A percentile compares a stretch with the other conserved stretches of the same genome.
Evolutionary conservation across 108 stramenopile species (phyloP).

Genomic region (Cylindrotheca closterium): DNA sequence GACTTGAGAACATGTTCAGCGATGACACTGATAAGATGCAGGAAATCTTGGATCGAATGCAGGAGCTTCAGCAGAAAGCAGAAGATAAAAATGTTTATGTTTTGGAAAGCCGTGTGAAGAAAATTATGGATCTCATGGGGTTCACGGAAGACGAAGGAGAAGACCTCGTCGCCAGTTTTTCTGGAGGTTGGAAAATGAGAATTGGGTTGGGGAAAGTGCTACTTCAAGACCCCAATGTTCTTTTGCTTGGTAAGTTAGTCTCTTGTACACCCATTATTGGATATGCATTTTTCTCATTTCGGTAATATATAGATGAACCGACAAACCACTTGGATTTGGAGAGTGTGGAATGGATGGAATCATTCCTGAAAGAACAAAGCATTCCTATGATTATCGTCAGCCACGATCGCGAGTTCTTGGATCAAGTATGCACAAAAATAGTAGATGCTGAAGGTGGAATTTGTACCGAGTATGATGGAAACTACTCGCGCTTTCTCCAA

Average conservation of each 20-base stretch:
- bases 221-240: slow-evolving; percentile 90
- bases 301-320: slow-evolving; percentile 50
- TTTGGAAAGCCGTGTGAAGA: slow-evolving; percentile 82
- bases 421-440: slow-evolving; percentile 95
- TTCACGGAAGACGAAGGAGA: slow-evolving; percentile 87
- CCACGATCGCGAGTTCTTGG: slow-evolving; percentile 98
- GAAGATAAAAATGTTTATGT: slow-evolving; percentile 84
- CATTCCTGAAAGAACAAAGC: slow-evolving; percentile 89
- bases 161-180: slow-evolving; percentile 86
- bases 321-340: slow-evolving; percentile 91
- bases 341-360: slow-evolving; percentile 96
- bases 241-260: slow-evolving; percentile 81
- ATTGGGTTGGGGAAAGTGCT: slow-evolving; percentile 97
- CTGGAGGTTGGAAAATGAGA: slow-evolving; percentile 98
- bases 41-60: slow-evolving; percentile 88
- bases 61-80: slow-evolving; percentile 80
- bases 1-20: slow-evolving; percentile 44
- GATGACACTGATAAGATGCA: slow-evolving; percentile 75
- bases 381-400: slow-evolving; percentile 97
- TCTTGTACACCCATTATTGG: no score
- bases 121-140: slow-evolving; percentile 95
- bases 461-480: slow-evolving; percentile 89
- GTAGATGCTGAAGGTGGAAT: slow-evolving; percentile 94
- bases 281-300: slow-evolving; percentile 1
- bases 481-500: slow-evolving; percentile 92